Percentiles rank a stretch among this genome's conserved stretches.
phyloP scores from a whole-genome alignment of 2,329 filamentous ascomycete species.

The Didymellaceae sp. region DNA sequence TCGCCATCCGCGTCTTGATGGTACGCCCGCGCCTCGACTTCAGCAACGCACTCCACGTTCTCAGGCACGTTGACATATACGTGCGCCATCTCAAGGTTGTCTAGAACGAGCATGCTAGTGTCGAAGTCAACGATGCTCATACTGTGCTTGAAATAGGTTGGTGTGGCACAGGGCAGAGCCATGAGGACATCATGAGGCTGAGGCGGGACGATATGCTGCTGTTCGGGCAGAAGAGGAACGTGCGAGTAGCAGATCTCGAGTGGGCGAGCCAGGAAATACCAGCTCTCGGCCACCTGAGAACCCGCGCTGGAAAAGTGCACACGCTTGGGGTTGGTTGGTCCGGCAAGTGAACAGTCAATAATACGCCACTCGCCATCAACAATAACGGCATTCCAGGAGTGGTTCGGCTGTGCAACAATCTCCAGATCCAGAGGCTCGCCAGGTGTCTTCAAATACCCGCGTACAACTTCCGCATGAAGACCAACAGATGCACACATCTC shows the following conservation, averaged over 20 bases:
- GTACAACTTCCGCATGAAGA: conserved; percentile 83
- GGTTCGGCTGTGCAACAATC: conserved; percentile 84
- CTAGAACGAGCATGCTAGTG: conserved; percentile 82
- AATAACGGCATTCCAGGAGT: conserved; percentile 96
- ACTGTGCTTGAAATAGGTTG: conserved; percentile 83
- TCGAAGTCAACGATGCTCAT: conserved; percentile 88
- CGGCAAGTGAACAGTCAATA: conserved; percentile 91
- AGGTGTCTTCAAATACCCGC: conserved; percentile 88
- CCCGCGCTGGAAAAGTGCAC: conserved; percentile 76
- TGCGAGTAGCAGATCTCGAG: conserved; percentile 95
- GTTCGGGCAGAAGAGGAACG: conserved; percentile 82
- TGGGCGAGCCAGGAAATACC: conserved; percentile 93
- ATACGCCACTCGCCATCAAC: conserved; percentile 96
- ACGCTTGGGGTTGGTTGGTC: conserved; percentile 85
- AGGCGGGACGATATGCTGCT: conserved; percentile 92
- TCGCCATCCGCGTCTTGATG: conserved; percentile 87
- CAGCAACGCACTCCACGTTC: conserved; percentile 90
- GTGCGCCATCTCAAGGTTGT: conserved; percentile 92
- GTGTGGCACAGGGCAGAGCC: conserved; percentile 83
- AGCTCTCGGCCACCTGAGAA: conserved; percentile 76
- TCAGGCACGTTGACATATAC: conserved; percentile 85
- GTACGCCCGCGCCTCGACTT: conserved; percentile 85
- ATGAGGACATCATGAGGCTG: conserved; percentile 85
- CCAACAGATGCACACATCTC: conserved; percentile 95
- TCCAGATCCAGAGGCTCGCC: conserved; percentile 78